Base-by-base conservation (phyloP, 441 rosid species). In the Euphorbia schlechtendalii region DNA sequence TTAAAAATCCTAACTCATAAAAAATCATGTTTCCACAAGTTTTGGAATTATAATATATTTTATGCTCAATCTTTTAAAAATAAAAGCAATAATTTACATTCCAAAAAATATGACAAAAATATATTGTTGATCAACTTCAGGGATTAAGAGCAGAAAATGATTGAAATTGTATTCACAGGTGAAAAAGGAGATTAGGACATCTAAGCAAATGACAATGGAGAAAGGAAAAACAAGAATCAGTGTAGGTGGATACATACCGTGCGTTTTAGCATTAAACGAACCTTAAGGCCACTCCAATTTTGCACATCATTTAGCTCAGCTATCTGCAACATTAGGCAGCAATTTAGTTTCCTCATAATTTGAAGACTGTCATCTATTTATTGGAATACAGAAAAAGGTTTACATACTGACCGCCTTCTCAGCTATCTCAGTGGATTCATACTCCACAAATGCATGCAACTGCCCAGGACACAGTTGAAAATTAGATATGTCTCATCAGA, bases 391-490 rank as follows among this genome's bases (percentile, higher is more conserved):
- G 18, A 41, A 62, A 63, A 65, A 59, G 13, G 63, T 75, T 59
- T 40, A 77, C 86, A 76, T 71, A 94, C 99, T 45, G 99, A 94
- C 99, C 43, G 99, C 99, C 81, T 88, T 91, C 82, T 95, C 99
- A 71, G 99, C 99, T 66, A 85, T 74, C 61, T 89, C 98, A 72
- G 85, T 74, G 2, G 95, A 75, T 73, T 86, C 99, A 73, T 89
- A 95, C 71, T 91, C 98, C 69, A 92, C 99, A 76, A 88, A 95
- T 61, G 99, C 98, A 79, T 94, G 99, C 83, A 91, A 82, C 99
- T 94, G 76, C 72, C 78, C 10, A 67, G 34, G 32, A 75, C 71
- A 71, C 36, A 28, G 30, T 70, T 65, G 51, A 64, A 54, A 59
- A 45, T 62, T 57, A 63, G 61, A 64, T 45, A 32, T 34, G 30